Evolutionary conservation across 306 rosid genomes (phyloP), one percentile per base, ranked within the genome.

Genomic region (Cucumis melo): DNA sequence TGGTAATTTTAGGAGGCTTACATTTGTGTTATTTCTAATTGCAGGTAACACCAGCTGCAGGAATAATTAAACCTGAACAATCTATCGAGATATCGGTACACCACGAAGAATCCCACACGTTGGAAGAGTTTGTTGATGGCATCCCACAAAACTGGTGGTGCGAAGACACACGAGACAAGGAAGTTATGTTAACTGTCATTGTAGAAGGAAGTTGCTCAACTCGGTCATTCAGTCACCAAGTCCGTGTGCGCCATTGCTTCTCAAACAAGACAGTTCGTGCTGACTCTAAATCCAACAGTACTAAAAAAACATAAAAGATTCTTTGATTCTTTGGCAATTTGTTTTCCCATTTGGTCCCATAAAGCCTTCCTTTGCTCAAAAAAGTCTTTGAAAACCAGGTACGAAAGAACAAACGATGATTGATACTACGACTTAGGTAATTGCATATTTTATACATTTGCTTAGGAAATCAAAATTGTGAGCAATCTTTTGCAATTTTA

Each of bases 161-260:
- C 64, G 99, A 92, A 82, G 97, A 92, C 86, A 88, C 89, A 39
- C 84, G 92, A 59, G 96, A 95, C 51, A 92, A 89, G 82, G 96
- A 92, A 82, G 90, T 89, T 38, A 84, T 84, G 74, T 81, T 92
- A 84, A 84, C 81, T 51, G 86, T 92, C 85, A 86, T 64, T 61
- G 82, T 92, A 32, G 86, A 85, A 70, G 99, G 98, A 44, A 85
- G 97, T 81, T 89, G 86, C 80, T 87, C 95, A 24, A 70, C 77
- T 73, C 81, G 70, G 77, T 80, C 85, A 42, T 57, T 5, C 65
- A 82, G 59, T 68, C 91, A 90, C 53, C 84, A 82, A 72, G 75
- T 92, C 57, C 82, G 74, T 36, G 90, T 92, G 63, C 91, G 90
- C 42, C 97, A 90, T 82, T 81, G 87, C 85, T 86, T 90, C 87